Base-by-base conservation (phyloP, 306 rosid species). In the Gastrolobium bilobum region DNA sequence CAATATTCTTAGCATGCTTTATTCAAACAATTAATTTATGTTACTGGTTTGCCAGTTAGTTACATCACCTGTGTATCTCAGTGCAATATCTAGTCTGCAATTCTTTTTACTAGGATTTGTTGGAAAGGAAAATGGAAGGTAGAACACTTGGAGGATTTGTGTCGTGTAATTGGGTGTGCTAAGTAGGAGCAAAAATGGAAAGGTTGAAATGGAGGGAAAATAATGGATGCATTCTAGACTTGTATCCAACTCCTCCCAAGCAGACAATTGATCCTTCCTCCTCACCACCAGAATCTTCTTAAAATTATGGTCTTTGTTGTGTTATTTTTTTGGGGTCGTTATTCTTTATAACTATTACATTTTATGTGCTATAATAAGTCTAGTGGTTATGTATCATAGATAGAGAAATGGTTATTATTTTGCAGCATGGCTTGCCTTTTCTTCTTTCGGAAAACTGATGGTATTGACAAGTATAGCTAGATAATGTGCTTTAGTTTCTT, bases 401-500 rank as follows among this genome's bases (percentile, higher is more conserved):
- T 50, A 9, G 20, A 9, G 20, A 50, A 48, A 20, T 26, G 77
- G 71, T 58, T 51, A 31, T 57, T 57, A 13, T 42, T 51, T 74
- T 79, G 70, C 40, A 46, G 65, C 54, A 34, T 29, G 39, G 29
- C 61, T 59, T 83, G 40, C 54, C 59, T 65, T 61, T 52, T 43
- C 75, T 43, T 50, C 51, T 34, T 79, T 50, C 20, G 7, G 2
- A 26, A 73, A 51, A 29, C 38, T 42, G 43, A 15, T 71, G 76
- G 64, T 69, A 71, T 60, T 59, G 40, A 56, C 54, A 7, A 33
- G 38, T 58, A 38, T 43, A 65, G 71, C 35, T 80, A 30, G 60
- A 54, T 53, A 71, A 80, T n/a, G 20, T 29, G 50, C 37, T 62
- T 4, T 63, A 67, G 15, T 65, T 77, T 89, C 58, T 82, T 76